Base-by-base conservation (phyloP, 2,329 filamentous ascomycete genomes). In the Podosphaera fusca region DNA sequence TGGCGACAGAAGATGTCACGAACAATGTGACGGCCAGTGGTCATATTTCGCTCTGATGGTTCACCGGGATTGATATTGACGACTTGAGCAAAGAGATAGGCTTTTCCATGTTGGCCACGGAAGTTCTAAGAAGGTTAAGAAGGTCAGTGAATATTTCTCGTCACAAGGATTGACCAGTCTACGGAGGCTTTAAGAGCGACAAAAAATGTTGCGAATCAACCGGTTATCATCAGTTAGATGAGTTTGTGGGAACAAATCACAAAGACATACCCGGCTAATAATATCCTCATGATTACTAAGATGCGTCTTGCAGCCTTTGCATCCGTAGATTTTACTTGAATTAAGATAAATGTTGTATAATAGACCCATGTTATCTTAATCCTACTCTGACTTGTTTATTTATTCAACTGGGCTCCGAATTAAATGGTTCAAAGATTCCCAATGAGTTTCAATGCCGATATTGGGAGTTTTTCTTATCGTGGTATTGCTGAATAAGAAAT, bases 31-130 rank as follows among this genome's bases (percentile, higher is more conserved):
- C 86, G 80, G 56, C 92, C 92, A 0, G 92, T 98, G 12, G 92
- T 98, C 92, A 98, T 98, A 73, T 85, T 94, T 62, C 92, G 87
- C 73, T 98, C 92, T 68, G 79, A 83, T n/a, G 90, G 79, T 60
- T 94, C 85, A 63, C 84, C 83, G 51, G 81, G 75, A 62, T 82
- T 84, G 68, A 94, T 78, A 71, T 98, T 98, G 70, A 98, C 92
- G 57, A 98, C 92, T 61, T 70, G 81, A 71, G 90, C 85, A 76
- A 98, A 96, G 63, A 98, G 83, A 72, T 89, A 98, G 57, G 92
- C 92, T 73, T 96, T 96, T 68, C 92, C 92, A 70, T 96, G 90
- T 70, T 96, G 90, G 66, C 92, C 92, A 60, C 92, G 87, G 74
- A 98, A 98, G 73, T 94, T 95, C 88, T 96, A 69, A 3, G 14